A percentile compares a stretch with the other conserved stretches of the same genome.
phyloP scores from a whole-genome alignment of 2,329 filamentous ascomycete genomes.

The Mycosphaerelloides madeirae region DNA sequence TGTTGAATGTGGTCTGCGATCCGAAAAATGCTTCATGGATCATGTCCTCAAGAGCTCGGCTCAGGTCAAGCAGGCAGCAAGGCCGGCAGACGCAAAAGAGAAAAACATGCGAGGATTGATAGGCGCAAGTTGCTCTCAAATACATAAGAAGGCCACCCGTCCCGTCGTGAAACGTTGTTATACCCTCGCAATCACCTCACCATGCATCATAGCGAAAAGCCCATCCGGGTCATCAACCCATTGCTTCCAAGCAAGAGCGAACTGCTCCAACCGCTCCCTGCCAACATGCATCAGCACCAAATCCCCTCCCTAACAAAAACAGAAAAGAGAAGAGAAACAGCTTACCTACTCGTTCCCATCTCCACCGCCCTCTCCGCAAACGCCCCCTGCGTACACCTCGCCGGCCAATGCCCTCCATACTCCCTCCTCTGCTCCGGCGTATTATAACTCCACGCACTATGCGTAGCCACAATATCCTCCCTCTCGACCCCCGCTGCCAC shows the following conservation, averaged over 20 bases:
- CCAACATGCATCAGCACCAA: background rate
- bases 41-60: background rate
- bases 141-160: background rate
- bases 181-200: slow-evolving; percentile 13
- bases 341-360: slow-evolving; percentile 11
- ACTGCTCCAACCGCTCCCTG: slow-evolving; percentile 11
- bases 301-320: background rate
- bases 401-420: slow-evolving; percentile 22
- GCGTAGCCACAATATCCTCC: slow-evolving; percentile 4
- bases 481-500: slow-evolving; percentile 8
- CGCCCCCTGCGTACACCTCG: slow-evolving; percentile 16
- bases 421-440: slow-evolving; percentile 13
- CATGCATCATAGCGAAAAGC: slow-evolving; percentile 19
- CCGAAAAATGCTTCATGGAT: no score
- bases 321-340: no score
- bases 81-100: no score
- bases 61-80: background rate
- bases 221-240: slow-evolving; percentile 19
- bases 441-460: slow-evolving; percentile 11
- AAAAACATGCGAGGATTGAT: no score
- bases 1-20: no score
- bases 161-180: background rate
- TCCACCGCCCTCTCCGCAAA: slow-evolving; percentile 19
- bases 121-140: background rate
- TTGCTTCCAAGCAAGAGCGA: slow-evolving; percentile 18